Base-by-base conservation (phyloP, 2,329 filamentous ascomycete species). In the Didymella glomerata region DNA sequence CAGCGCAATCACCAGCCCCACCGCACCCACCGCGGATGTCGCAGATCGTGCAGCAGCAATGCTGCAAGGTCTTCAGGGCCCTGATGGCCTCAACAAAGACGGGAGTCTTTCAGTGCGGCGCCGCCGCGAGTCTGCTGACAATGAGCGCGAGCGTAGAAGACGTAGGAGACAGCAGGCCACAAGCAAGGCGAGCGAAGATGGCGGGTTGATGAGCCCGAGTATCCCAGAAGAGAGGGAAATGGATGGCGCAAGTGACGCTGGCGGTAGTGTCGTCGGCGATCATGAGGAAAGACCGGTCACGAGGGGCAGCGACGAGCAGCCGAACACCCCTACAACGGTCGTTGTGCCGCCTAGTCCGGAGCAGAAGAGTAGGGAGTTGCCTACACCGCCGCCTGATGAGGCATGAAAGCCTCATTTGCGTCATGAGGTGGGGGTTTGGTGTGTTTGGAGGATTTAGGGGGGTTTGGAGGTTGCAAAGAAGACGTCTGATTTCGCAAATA, bases 41-140 rank as follows among this genome's bases (percentile, higher is more conserved):
- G 93, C 92, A 3, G 90, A 93, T 67, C 87, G 93, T 51, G 93
- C 94, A 2, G 92, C 92, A 1, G 86, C 89, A 64, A 81, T 97
- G 75, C 82, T 98, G 28, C 91, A 96, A 72, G 92, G 92, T 45
- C 89, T 97, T 77, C 86, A 92, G 58, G 84, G 87, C 41, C 86
- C 86, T 41, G 78, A 62, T 63, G 76, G 20, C 80, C 86, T 74
- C 80, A 84, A 78, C 78, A 87, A 71, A 48, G 73, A 73, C 25
- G 73, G 73, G 57, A 75, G 70, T 28, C 63, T 85, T 20, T 79
- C 82, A 13, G 82, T 92, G 56, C 81, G 92, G 54, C 84, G 87
- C 56, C 79, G 88, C 68, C 80, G 90, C 70, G 90, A 93, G 73
- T 92, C 87, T 61, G 91, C 91, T 1, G 91, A 95, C 67, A 90